Percentiles rank a stretch among this genome's conserved stretches.
Conservation (phyloP, 176 grass and related monocot species). For the Neostapfia colusana region DNA sequence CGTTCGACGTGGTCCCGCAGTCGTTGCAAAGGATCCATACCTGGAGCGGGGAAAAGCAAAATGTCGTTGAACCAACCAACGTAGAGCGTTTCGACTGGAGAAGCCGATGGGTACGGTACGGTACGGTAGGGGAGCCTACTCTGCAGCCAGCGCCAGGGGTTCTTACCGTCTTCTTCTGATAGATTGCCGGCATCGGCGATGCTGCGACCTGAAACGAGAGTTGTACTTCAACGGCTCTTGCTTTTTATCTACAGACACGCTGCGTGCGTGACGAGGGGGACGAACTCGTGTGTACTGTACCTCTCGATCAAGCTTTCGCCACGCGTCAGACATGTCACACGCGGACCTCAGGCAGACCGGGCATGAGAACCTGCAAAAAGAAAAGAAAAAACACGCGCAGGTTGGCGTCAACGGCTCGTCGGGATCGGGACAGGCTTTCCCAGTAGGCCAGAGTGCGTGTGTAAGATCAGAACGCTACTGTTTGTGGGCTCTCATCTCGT, state of each 20-base stretch:
- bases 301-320: constrained; percentile 76
- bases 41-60: constrained; percentile 12
- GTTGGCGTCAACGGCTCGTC: background rate
- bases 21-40: constrained; percentile 89
- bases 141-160: background rate
- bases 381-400: background rate
- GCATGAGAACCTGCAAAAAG: constrained; percentile 59
- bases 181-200: constrained; percentile 66
- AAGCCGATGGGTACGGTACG: no score
- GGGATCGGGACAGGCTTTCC: background rate
- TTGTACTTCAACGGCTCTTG: background rate
- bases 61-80: no score
- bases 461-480: constrained; percentile 44
- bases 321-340: constrained; percentile 69
- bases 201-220: constrained; percentile 57
- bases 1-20: constrained; percentile 54
- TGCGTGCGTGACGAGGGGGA: background rate
- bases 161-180: constrained; percentile 77
- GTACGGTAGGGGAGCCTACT: no score
- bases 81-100: no score
- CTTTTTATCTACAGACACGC: background rate
- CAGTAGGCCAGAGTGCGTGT: background rate
- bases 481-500: constrained; percentile 60
- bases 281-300: constrained; percentile 34
- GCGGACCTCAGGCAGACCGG: constrained; percentile 71